A percentile compares a stretch with the other conserved stretches of the same genome.
These are phyloP conservation scores for Aspergillus tanneri DNA, from an alignment of 2,329 filamentous ascomycete genomes.

Conservation along the genomic window DNA sequence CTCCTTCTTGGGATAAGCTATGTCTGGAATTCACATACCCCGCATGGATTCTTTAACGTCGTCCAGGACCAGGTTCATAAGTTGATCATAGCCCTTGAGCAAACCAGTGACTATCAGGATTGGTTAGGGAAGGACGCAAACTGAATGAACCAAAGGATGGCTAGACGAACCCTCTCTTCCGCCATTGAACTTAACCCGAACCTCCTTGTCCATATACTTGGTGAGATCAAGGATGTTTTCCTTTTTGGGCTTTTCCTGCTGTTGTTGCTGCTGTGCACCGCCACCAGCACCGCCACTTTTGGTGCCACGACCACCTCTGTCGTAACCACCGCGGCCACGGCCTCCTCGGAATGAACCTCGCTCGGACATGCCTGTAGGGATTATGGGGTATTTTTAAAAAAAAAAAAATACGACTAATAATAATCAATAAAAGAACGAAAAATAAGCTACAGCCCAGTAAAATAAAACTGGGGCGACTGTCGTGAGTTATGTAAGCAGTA, in stretches of 20 bases:
- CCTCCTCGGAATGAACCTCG: conserved; percentile 58
- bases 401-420: neutral
- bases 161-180: conserved; percentile 73
- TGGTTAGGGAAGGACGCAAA: neutral
- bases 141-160: neutral
- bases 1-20: neutral
- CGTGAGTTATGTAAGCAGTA: conserved; percentile 5
- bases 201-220: conserved; percentile 97
- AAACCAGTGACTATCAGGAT: conserved; percentile 69
- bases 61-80: conserved; percentile 97
- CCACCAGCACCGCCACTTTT: conserved; percentile 51
- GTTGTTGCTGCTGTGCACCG: conserved; percentile 51
- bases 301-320: conserved; percentile 47
- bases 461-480: conserved; percentile 5
- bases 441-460: neutral
- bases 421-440: neutral
- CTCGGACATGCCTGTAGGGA: conserved; percentile 38
- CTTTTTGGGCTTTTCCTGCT: conserved; percentile 83
- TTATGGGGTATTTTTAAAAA: neutral
- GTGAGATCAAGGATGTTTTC: conserved; percentile 94
- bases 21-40: conserved; percentile 57
- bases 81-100: conserved; percentile 91
- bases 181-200: conserved; percentile 94
- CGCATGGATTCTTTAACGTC: conserved; percentile 87
- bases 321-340: conserved; percentile 38